Conservation (phyloP, 2,329 filamentous ascomycete species). For the Sclerotinia minor region DNA sequence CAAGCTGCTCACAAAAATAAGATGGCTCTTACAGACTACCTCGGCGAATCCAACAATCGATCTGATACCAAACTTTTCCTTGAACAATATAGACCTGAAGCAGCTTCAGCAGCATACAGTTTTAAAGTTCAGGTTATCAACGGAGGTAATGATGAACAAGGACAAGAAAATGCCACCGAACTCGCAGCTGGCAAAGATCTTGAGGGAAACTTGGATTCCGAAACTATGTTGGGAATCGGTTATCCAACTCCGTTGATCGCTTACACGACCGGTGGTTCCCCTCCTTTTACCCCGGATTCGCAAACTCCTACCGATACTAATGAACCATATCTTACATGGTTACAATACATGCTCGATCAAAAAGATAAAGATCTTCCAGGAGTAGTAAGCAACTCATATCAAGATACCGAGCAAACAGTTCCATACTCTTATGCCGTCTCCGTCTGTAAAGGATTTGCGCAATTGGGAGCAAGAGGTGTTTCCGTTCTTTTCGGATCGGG, state of each 20-base stretch:
- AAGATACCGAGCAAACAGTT: slow-evolving; percentile 57
- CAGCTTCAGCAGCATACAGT: slow-evolving; percentile 24
- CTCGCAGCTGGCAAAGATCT: slow-evolving; percentile 27
- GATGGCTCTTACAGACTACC: slow-evolving; percentile 34
- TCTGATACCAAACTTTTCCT: slow-evolving; percentile 35
- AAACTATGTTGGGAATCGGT: slow-evolving; percentile 54
- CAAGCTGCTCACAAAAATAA: slow-evolving; percentile 31
- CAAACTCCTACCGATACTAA: slow-evolving; percentile 39
- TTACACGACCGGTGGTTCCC: slow-evolving; percentile 56
- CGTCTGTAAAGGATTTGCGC: slow-evolving; percentile 54
- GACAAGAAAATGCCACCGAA: slow-evolving; percentile 26
- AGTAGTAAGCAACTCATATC: slow-evolving; percentile 58
- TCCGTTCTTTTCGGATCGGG: slow-evolving; percentile 54
- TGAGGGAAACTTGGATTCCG: slow-evolving; percentile 59
- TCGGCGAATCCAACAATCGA: slow-evolving; percentile 34
- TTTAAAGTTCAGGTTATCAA: slow-evolving; percentile 25
- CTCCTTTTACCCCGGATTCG: slow-evolving; percentile 53
- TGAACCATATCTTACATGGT: slow-evolving; percentile 58
- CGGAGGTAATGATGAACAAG: slow-evolving; percentile 28
- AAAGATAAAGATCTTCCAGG: slow-evolving; percentile 47
- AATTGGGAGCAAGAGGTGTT: slow-evolving; percentile 54
- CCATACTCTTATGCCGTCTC: slow-evolving; percentile 52
- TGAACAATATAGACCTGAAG: slow-evolving; percentile 32
- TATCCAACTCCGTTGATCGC: slow-evolving; percentile 55
- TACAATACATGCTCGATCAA: slow-evolving; percentile 52